Evolutionary conservation across 768 basidiomycete species (phyloP), one percentile per base, ranked within the genome.

Genomic region (Tricholoma flavovirens): DNA sequence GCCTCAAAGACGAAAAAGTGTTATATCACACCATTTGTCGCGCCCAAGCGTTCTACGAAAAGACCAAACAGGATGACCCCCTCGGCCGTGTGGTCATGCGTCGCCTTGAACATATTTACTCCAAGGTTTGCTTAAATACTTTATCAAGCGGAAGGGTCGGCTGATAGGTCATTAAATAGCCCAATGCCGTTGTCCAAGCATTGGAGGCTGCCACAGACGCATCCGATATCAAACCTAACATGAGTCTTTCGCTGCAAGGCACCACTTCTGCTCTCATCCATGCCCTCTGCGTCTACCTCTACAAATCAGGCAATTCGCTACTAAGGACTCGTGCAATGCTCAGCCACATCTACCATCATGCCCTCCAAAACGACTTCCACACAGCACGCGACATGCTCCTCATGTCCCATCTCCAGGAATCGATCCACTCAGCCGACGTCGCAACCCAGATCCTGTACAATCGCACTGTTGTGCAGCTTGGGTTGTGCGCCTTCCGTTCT

Each of bases 351-450:
- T 99, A 94, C 71, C 95, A 98, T 71, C 87, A 94, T 66, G 97
- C 96, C 24, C 82, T 97, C 29, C 93, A 95, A 70, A 97, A 98
- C 64, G 89, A 96, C 66, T 99, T 93, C 76, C 83, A 97, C 75
- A 93, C 91, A 24, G 90, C 97, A 9, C 90, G 97, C 26, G 97
- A 99, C 74, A 95, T 98, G 90, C 75, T 99, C 35, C 77, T 99
- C 58, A 98, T 99, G 97, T 98, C 95, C 4, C 97, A 98, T 70
- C 81, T 99, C 50, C 96, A 98, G 71, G 95, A 98, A 69, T 90
- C 93, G 1, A 89, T 98, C 65, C 89, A 93, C 67, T 92, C 93
- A 36, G 93, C 95, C 56, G 97, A 98, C 66, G 94, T 98, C 51
- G 87, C 87, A 15, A 98, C 97, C 0, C 97, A 99, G 72, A 98